phyloP scores from a whole-genome alignment of 495 filamentous ascomycete genomes.

The Aspergillus cavernicola region DNA sequence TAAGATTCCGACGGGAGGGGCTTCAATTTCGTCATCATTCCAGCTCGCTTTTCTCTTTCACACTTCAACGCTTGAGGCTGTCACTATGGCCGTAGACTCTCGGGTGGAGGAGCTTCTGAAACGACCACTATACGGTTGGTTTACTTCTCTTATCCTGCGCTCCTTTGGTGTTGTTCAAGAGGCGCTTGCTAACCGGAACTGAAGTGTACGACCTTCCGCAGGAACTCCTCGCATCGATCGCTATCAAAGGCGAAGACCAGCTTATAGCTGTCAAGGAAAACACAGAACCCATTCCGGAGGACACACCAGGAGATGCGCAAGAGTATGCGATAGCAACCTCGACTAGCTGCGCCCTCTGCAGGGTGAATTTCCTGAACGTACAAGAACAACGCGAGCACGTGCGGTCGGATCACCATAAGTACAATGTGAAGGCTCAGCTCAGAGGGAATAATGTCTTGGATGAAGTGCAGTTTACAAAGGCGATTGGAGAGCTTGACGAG shows the following conservation, averaged over 20 bases:
- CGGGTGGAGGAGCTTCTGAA: conserved; percentile 52
- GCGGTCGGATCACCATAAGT: conserved; percentile 87
- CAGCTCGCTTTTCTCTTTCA: neutral
- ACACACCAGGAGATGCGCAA: conserved; percentile 29
- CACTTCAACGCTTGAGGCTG: neutral
- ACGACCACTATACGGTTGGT: conserved; percentile 61
- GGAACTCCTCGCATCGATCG: conserved; percentile 69
- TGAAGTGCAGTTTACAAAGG: conserved; percentile 77
- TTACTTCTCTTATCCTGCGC: neutral
- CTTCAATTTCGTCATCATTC: conserved; percentile 5
- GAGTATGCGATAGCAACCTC: conserved; percentile 53
- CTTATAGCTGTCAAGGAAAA: conserved; percentile 24
- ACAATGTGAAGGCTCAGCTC: conserved; percentile 89
- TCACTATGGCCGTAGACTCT: conserved; percentile 18
- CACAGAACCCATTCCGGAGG: conserved; percentile 16
- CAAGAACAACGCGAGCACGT: conserved; percentile 82
- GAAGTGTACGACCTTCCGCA: conserved; percentile 83
- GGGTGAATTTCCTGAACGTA: conserved; percentile 62
- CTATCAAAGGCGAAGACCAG: conserved; percentile 48
- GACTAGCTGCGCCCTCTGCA: conserved; percentile 80
- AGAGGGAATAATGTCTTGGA: conserved; percentile 62
- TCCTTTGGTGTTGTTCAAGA: neutral
- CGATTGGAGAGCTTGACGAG: conserved; percentile 79
- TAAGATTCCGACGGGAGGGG: neutral
- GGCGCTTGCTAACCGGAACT: conserved; percentile 19